Percentiles rank a stretch among this genome's conserved stretches.
phyloP scores from a whole-genome alignment of 495 filamentous ascomycete genomes.

The Copromyces sp. region DNA sequence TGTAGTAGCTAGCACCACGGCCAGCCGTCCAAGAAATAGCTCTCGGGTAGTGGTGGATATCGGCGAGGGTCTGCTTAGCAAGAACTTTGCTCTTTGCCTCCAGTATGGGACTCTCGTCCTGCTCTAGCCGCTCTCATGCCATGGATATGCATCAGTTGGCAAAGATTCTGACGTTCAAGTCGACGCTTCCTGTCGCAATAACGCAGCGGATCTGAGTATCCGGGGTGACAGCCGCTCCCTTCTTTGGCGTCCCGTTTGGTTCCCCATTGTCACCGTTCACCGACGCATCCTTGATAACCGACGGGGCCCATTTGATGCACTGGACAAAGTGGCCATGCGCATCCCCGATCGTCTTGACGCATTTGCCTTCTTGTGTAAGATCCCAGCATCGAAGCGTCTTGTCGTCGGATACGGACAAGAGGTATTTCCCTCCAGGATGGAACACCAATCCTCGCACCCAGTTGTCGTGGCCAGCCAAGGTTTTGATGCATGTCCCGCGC shows the following conservation, averaged over 20 bases:
- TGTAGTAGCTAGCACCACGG: neutral
- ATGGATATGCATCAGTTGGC: slow-evolving; percentile 30
- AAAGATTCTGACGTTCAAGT: slow-evolving; percentile 51
- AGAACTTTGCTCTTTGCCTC: neutral
- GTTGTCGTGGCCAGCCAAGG: slow-evolving; percentile 85
- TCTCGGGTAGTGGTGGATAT: neutral
- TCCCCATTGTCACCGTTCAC: slow-evolving; percentile 48
- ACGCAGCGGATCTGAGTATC: slow-evolving; percentile 49
- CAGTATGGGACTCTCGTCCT: neutral
- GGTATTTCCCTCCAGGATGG: slow-evolving; percentile 89
- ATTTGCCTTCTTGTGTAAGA: slow-evolving; percentile 77
- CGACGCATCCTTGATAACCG: slow-evolving; percentile 48
- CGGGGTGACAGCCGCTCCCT: slow-evolving; percentile 21
- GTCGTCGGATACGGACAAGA: slow-evolving; percentile 79
- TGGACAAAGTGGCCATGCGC: slow-evolving; percentile 82
- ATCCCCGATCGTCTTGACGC: slow-evolving; percentile 71
- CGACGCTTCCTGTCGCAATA: slow-evolving; percentile 53
- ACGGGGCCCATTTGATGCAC: slow-evolving; percentile 87
- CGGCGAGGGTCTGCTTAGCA: neutral
- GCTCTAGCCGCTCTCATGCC: neutral
- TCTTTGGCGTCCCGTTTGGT: slow-evolving; percentile 37
- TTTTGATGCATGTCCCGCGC: slow-evolving; percentile 78
- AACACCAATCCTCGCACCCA: slow-evolving; percentile 86
- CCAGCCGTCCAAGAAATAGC: neutral
- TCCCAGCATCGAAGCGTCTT: slow-evolving; percentile 96